Conservation (phyloP, 805 yeast genomes). For the Cyberlindnera mississippiensis region DNA sequence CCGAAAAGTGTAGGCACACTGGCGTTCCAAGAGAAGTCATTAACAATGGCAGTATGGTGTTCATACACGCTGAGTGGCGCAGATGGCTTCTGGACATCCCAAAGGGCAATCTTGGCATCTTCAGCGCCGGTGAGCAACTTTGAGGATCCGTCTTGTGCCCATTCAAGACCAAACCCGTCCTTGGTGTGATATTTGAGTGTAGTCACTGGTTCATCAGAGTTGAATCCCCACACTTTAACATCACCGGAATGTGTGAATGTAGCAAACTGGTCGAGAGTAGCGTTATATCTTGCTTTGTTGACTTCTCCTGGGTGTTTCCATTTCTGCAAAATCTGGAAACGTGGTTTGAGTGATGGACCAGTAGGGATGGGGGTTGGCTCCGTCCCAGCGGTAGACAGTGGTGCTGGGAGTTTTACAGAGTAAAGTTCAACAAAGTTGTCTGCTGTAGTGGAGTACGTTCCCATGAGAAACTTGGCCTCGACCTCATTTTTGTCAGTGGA, state of each 20-base stretch:
- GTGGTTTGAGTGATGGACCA: constrained; percentile 31
- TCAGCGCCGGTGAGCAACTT: constrained; percentile 59
- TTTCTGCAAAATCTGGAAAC: constrained; percentile 32
- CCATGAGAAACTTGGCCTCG: constrained; percentile 39
- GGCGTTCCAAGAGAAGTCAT: constrained; percentile 61
- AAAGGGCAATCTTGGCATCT: constrained; percentile 63
- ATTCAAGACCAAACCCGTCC: constrained; percentile 71
- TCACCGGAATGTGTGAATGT: constrained; percentile 38
- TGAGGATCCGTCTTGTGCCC: constrained; percentile 46
- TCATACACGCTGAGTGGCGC: constrained; percentile 47
- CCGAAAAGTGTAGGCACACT: constrained; percentile 47
- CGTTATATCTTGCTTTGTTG: constrained; percentile 50
- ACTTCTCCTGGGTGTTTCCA: constrained; percentile 63
- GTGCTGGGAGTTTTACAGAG: constrained; percentile 36
- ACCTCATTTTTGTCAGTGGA: constrained; percentile 29
- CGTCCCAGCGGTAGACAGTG: constrained; percentile 35
- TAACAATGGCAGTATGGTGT: constrained; percentile 52
- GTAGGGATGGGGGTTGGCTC: constrained; percentile 27
- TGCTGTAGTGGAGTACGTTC: constrained; percentile 39
- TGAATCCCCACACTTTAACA: constrained; percentile 40
- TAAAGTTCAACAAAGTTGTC: constrained; percentile 45
- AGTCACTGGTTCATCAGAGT: constrained; percentile 18
- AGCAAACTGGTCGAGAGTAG: constrained; percentile 27
- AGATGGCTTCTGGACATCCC: constrained; percentile 48
- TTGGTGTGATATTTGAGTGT: constrained; percentile 50